A percentile compares a stretch with the other conserved stretches of the same genome.
phyloP scores from a whole-genome alignment of 1,139 yeast genomes.

The Wickerhamiella infanticola region DNA sequence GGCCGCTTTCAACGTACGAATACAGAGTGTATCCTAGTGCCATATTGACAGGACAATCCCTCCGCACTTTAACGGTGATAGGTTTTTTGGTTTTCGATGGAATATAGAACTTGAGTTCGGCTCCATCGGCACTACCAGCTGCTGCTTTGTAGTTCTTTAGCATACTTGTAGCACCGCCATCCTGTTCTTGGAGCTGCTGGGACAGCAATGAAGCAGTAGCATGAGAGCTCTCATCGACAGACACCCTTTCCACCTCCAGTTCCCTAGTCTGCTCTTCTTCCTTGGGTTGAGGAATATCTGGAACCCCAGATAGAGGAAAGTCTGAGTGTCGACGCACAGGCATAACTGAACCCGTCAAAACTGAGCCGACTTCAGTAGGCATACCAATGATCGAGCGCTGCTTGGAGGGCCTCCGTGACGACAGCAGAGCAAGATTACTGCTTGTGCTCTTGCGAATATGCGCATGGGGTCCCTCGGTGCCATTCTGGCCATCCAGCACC shows the following conservation, averaged over 20 bases:
- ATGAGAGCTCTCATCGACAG: not conserved
- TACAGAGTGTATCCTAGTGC: slow-evolving; percentile 31
- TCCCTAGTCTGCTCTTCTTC: not conserved
- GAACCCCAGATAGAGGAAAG: not conserved
- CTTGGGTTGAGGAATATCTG: slow-evolving; percentile 6
- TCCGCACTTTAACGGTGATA: slow-evolving; percentile 26
- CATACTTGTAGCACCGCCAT: slow-evolving; percentile 21
- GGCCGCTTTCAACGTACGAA: slow-evolving; percentile 19
- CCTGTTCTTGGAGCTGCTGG: not conserved
- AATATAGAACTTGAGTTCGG: slow-evolving; percentile 26
- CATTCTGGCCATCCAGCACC: slow-evolving; percentile 1
- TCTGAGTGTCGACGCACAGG: not conserved
- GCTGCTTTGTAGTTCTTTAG: slow-evolving; percentile 28
- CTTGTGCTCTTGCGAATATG: not conserved
- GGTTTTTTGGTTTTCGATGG: slow-evolving; percentile 24
- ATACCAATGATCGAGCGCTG: not conserved
- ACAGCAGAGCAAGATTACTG: not conserved
- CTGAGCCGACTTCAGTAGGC: not conserved
- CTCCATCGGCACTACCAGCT: slow-evolving; percentile 25
- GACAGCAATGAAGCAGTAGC: not conserved
- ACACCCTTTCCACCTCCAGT: not conserved
- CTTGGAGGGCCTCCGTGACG: slow-evolving; percentile 6
- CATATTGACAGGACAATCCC: slow-evolving; percentile 26
- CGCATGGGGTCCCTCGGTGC: not conserved
- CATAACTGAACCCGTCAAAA: not conserved